Base-by-base conservation (phyloP, 805 yeast species). In the Schwanniomyces polymorphus region DNA sequence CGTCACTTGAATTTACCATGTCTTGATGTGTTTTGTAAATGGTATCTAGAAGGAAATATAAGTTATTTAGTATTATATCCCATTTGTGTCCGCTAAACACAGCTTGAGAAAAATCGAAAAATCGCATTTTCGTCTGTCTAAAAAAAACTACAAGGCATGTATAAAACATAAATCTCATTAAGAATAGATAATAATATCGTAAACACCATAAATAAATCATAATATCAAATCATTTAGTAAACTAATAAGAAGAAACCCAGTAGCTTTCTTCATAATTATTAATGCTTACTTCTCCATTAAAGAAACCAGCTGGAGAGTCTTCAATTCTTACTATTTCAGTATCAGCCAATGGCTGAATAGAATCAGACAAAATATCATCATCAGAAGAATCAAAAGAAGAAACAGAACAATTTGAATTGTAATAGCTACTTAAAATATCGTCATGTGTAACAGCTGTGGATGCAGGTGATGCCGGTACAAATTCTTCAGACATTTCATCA, bases 371-470 rank as follows among this genome's bases (percentile, higher is more conserved):
- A 7, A 53, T 38, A 25, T 54, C 63, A 21, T 53, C 56, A 7
- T 56, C 56, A n/a, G 54, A 49, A 17, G 54, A 42, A n/a, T 46
- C 48, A 8, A 55, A 40, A 1, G 60, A 53, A 8, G 58, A 52
- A 12, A 42, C 29, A 12, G 60, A 52, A 14, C 51, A 46, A 21
- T 47, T 47, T 10, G 57, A 42, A 33, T 46, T 56, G 45, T 53
- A 55, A 18, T 50, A 51, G 2, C 57, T 50, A 44, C 64, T 61
- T 26, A 60, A 47, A 38, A 63, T 55, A 41, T 61, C 67, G 28
- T 50, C 50, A 14, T 52, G 51, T 8, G 57, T 52, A 7, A 58
- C 47, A 18, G 18, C 34, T 26, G 53, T 18, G 2, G 47, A 27
- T 12, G 33, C 23, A 8, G 31, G n/a, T 12, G 33, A 28, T 33